Evolutionary conservation across 192 early-diverging fungal genomes (phyloP).

Genomic region (Entomortierella lignicola): DNA sequence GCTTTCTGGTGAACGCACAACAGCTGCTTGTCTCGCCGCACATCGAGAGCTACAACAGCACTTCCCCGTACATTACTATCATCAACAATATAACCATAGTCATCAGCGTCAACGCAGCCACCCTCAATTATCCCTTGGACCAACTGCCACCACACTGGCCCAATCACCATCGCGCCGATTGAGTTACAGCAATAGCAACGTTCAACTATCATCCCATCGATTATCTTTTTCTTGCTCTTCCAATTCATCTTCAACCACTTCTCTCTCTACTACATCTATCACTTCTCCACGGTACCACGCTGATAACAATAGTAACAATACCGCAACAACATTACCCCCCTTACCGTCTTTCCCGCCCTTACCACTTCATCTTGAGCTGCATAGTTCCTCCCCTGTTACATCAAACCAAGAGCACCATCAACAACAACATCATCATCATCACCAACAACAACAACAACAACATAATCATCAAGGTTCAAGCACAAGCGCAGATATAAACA

Average conservation of each 20-base stretch:
- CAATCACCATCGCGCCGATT: constrained; percentile 16
- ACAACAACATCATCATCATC: constrained; percentile 11
- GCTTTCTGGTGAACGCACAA: constrained; percentile 5
- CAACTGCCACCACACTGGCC: constrained; percentile 12
- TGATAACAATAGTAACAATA: constrained; percentile 13
- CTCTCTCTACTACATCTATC: neutral
- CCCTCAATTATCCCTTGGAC: constrained; percentile 11
- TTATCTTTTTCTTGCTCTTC: neutral
- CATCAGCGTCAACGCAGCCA: constrained; percentile 22
- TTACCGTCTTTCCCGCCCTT: constrained; percentile 17
- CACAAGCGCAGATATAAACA: neutral
- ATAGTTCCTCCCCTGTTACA: neutral
- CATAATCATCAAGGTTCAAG: neutral
- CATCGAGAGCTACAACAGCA: constrained; percentile 3
- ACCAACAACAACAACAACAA: constrained; percentile 14
- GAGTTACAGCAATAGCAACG: neutral
- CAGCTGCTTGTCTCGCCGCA: neutral
- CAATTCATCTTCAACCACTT: neutral
- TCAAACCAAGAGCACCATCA: constrained; percentile 3
- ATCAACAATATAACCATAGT: neutral
- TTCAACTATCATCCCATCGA: neutral
- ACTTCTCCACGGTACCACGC: constrained; percentile 14
- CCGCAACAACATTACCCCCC: constrained; percentile 20
- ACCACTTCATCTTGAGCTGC: constrained; percentile 4
- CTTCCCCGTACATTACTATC: constrained; percentile 1